Base-by-base conservation (phyloP, 106 monocot genomes). In the Phalaenopsis equestris region DNA sequence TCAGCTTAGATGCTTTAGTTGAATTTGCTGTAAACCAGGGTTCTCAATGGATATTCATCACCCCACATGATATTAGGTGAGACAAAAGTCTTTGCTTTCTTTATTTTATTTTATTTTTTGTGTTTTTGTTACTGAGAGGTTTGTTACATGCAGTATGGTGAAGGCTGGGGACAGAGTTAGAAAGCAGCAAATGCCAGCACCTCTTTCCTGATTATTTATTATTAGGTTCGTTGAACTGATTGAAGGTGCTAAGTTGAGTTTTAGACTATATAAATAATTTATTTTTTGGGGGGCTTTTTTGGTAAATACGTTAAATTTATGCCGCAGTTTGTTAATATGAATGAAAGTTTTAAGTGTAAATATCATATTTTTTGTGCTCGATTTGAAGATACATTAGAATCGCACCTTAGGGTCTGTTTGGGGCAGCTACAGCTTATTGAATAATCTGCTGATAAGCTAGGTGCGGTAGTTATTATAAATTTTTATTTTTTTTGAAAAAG, bases 171-270 rank as follows among this genome's bases (percentile, higher is more conserved):
- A 98, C 5, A 90, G 81, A 80, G 79, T 98, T 18, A 90, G 78
- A 85, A 98, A 98, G 88, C 94, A 94, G 86, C 98, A 98, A 74
- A 92, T 98, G 94, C 92, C 94, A 14, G 94, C 94, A 15, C 98
- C 98, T 78, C 90, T 92, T 24, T 55, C 83, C 46, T 96, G 80
- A 93, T 81, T 4, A 56, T 19, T 70, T 79, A 93, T 81, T 4
- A 56, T 19, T 70, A 36, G n/a, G 24, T 38, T 36, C n/a, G 4
- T 68, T 68, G 2, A 52, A 52, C 48, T 7, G 48, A 52, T 52
- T 52, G 11, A 52, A 12, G 14, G 3, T 52, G 52, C 3, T 14
- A 52, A 52, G 12, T 52, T 10, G 12, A 10, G 10, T 12, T 52
- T 14, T 1, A 52, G 52, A 52, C 12, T 52, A 52, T 10, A 14